These are phyloP conservation scores for Bifiguratus adelaidae DNA, from an alignment of 192 early-diverging fungal species.

Conservation along the genomic window DNA sequence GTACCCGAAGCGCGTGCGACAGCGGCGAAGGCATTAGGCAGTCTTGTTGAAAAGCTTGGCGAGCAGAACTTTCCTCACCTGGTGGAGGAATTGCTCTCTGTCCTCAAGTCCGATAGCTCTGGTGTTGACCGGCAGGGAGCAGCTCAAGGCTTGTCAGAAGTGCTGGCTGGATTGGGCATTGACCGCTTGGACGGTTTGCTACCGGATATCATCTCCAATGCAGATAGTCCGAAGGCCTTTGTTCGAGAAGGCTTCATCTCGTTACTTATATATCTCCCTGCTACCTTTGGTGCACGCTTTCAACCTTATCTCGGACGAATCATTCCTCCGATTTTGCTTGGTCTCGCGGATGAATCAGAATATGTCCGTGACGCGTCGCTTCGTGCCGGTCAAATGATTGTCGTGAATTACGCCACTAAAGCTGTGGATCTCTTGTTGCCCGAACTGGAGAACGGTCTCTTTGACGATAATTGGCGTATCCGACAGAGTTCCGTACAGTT, in stretches of 20 bases:
- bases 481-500: slow-evolving; percentile 89
- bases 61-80: slow-evolving; percentile 90
- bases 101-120: slow-evolving; percentile 81
- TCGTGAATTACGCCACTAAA: slow-evolving; percentile 78
- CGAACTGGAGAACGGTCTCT: slow-evolving; percentile 80
- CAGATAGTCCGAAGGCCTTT: slow-evolving; percentile 52
- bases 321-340: slow-evolving; percentile 80
- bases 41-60: slow-evolving; percentile 84
- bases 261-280: slow-evolving; percentile 90
- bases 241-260: slow-evolving; percentile 97
- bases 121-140: slow-evolving; percentile 94
- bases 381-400: slow-evolving; percentile 87
- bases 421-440: slow-evolving; percentile 87
- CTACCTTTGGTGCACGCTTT: slow-evolving; percentile 89
- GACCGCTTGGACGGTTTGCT: slow-evolving; percentile 77
- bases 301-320: slow-evolving; percentile 80
- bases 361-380: slow-evolving; percentile 86
- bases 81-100: slow-evolving; percentile 74
- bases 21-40: slow-evolving; percentile 86
- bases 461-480: slow-evolving; percentile 93
- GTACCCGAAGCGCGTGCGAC: slow-evolving; percentile 94
- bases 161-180: slow-evolving; percentile 82
- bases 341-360: slow-evolving; percentile 94
- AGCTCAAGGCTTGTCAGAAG: slow-evolving; percentile 93
- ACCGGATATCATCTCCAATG: slow-evolving; percentile 81